Evolutionary conservation across 2,329 filamentous ascomycete genomes (phyloP).

Genomic region (Fonsecaea monophora): DNA sequence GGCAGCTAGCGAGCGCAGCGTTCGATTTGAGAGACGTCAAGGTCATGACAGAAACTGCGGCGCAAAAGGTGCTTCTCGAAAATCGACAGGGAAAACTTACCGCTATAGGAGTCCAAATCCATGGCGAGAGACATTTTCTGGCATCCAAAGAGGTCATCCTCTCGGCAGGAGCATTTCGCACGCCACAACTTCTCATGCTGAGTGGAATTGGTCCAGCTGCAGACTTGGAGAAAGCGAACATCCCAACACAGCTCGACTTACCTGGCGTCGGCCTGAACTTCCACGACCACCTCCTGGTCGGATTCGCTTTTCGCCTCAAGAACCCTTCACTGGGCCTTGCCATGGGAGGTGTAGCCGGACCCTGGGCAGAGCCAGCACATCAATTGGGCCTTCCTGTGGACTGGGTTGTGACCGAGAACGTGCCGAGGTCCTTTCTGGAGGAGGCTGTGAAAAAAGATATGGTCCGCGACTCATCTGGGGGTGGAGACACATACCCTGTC

Average conservation of each 20-base stretch:
- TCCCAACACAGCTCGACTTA: slow-evolving; percentile 61
- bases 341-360: slow-evolving; percentile 43
- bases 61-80: slow-evolving; percentile 38
- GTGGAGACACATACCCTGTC: slow-evolving; percentile 24
- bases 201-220: slow-evolving; percentile 65
- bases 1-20: slow-evolving; percentile 42
- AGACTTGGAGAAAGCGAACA: slow-evolving; percentile 60
- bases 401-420: slow-evolving; percentile 46
- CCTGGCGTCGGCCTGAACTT: slow-evolving; percentile 70
- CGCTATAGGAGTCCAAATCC: slow-evolving; percentile 42
- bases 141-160: slow-evolving; percentile 56
- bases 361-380: slow-evolving; percentile 49
- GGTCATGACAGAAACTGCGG: slow-evolving; percentile 41
- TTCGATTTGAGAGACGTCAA: slow-evolving; percentile 42
- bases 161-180: slow-evolving; percentile 65
- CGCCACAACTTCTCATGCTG: slow-evolving; percentile 69
- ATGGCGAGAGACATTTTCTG: slow-evolving; percentile 40
- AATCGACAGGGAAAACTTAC: slow-evolving; percentile 26
- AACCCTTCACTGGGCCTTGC: slow-evolving; percentile 43
- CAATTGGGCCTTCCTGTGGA: slow-evolving; percentile 47
- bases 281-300: slow-evolving; percentile 56
- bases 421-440: slow-evolving; percentile 43
- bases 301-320: slow-evolving; percentile 22
- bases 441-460: slow-evolving; percentile 47
- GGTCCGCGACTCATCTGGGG: slow-evolving; percentile 28